Evolutionary conservation across 2,329 filamentous ascomycete genomes (phyloP), one percentile per base, ranked within the genome.

Genomic region (Fusarium sp.): DNA sequence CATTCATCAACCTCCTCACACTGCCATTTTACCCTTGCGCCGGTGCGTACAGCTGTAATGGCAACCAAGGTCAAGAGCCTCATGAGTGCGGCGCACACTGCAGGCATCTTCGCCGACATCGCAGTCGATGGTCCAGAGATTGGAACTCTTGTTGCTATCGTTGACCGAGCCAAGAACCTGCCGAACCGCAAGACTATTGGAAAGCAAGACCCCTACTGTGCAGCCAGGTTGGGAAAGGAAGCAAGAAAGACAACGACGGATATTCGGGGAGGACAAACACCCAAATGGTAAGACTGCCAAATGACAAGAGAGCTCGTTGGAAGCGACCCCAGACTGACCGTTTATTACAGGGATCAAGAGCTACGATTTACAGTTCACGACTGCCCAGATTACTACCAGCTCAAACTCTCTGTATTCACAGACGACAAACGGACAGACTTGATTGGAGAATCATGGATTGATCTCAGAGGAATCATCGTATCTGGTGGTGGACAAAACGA

Each of bases 121-220:
- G 91, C 89, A 19, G 86, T 96, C 54, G 94, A 98, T 75, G 95
- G 95, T 1, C 94, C 95, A 4, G 84, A 91, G 58, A 97, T 99
- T 72, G 95, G 95, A 68, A 98, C 93, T 2, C 82, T 99, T 69
- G 92, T 99, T 42, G 85, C 93, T 54, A 89, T 99, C 71, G 87
- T 98, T 72, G 95, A 99, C 79, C 87, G 93, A 68, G 95, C 93
- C 48, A 98, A 97, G 85, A 99, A 99, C 76, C 80, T 99, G 68
- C 95, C 95, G 46, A 99, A 99, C 79, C 83, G 93, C 69, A 96
- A 96, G 81, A 95, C 93, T 6, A 97, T 99, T 82, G 95, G 95
- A 53, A 99, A 99, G 79, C 95, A 99, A 80, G 93, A 98, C 75
- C 94, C 95, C 0, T 99, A 98, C 77, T 97, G 93, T 78, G 95